phyloP scores from a whole-genome alignment of 805 yeast species.

The Schwanniomyces occidentalis region DNA sequence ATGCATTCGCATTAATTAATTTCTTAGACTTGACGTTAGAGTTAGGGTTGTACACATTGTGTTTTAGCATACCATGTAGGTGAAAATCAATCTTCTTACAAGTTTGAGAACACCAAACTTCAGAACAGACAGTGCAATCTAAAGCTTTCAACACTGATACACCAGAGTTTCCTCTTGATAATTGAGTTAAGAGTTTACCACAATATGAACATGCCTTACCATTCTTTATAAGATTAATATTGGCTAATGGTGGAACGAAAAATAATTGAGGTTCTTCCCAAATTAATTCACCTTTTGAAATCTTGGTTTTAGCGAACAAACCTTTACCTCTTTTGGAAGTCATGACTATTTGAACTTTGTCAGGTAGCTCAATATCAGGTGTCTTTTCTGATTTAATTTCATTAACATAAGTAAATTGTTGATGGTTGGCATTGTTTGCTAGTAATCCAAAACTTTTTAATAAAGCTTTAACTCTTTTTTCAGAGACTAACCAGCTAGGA shows the following conservation, averaged over 20 bases:
- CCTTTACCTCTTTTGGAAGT: slow-evolving; percentile 55
- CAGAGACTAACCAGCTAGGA: slow-evolving; percentile 64
- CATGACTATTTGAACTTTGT: slow-evolving; percentile 44
- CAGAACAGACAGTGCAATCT: slow-evolving; percentile 64
- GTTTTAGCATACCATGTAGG: slow-evolving; percentile 58
- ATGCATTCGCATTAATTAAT: slow-evolving; percentile 45
- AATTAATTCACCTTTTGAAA: slow-evolving; percentile 51
- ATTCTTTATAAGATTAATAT: slow-evolving; percentile 52
- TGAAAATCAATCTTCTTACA: slow-evolving; percentile 58
- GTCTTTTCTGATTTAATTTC: slow-evolving; percentile 54
- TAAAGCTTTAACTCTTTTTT: slow-evolving; percentile 53
- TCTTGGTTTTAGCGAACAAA: slow-evolving; percentile 49
- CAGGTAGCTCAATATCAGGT: slow-evolving; percentile 44
- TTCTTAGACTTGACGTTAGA: slow-evolving; percentile 32
- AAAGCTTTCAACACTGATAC: slow-evolving; percentile 44
- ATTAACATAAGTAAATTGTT: slow-evolving; percentile 51
- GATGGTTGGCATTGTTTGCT: slow-evolving; percentile 18
- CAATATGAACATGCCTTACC: slow-evolving; percentile 77
- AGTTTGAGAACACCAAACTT: slow-evolving; percentile 66
- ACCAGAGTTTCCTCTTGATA: slow-evolving; percentile 23
- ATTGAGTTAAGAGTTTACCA: slow-evolving; percentile 50
- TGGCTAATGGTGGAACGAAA: slow-evolving; percentile 68
- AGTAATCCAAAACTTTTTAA: slow-evolving; percentile 59
- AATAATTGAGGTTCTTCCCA: slow-evolving; percentile 65
- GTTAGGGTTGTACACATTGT: slow-evolving; percentile 37